phyloP scores from a whole-genome alignment of 768 basidiomycete genomes.

The Xanthoconium purpureum region DNA sequence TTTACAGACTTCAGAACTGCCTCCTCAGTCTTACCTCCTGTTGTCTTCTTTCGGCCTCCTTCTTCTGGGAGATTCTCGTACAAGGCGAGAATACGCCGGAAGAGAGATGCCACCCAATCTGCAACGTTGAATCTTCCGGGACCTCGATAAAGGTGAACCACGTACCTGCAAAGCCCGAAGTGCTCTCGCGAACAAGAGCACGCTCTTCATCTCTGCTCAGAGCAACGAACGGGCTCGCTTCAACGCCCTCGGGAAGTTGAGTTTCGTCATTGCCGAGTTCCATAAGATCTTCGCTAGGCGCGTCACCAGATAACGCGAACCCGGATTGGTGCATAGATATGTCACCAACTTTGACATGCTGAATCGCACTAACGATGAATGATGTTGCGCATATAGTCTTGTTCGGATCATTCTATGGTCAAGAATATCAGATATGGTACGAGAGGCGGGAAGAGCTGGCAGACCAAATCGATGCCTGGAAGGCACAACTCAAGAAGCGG shows the following conservation, averaged over 20 bases:
- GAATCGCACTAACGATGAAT: constrained; percentile 71
- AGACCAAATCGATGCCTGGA: constrained; percentile 86
- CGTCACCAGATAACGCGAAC: constrained; percentile 51
- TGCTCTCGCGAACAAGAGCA: constrained; percentile 72
- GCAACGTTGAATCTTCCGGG: constrained; percentile 2
- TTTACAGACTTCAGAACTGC: constrained; percentile 74
- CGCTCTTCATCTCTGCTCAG: constrained; percentile 66
- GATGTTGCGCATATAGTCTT: constrained; percentile 79
- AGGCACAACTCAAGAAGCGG: constrained; percentile 85
- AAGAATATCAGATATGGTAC: not conserved
- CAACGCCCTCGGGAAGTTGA: constrained; percentile 50
- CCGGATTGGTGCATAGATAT: constrained; percentile 61
- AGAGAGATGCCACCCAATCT: constrained; percentile 82
- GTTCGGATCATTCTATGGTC: constrained; percentile 65
- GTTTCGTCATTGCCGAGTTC: constrained; percentile 45
- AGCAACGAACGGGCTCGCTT: constrained; percentile 31
- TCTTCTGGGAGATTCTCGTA: constrained; percentile 95
- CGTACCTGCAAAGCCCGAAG: constrained; percentile 71
- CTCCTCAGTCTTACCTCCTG: constrained; percentile 80
- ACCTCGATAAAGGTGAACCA: constrained; percentile 6
- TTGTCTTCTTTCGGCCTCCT: constrained; percentile 81
- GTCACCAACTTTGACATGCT: constrained; percentile 77
- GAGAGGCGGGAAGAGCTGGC: constrained; percentile 17
- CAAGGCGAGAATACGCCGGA: constrained; percentile 73
- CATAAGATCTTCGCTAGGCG: constrained; percentile 53